A percentile compares a stretch with the other conserved stretches of the same genome.
Conservation (phyloP, 108 stramenopile species). For the Aurantiochytrium sp. region DNA sequence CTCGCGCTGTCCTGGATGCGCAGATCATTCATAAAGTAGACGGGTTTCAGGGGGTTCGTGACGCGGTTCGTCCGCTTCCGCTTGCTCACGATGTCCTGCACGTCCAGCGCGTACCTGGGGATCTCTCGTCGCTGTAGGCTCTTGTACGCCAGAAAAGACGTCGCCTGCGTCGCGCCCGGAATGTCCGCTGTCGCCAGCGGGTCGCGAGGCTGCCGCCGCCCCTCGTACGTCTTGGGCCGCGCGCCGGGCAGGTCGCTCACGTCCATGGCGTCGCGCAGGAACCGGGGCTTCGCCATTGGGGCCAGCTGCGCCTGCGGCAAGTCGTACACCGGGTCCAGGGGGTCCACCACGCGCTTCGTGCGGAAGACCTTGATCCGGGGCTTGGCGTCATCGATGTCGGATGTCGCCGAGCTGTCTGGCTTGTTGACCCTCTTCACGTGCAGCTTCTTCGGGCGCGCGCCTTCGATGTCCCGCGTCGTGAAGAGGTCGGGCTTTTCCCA, state of each 20-base stretch:
- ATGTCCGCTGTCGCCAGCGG: neutral
- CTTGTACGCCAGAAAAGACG: neutral
- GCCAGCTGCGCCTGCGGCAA: neutral
- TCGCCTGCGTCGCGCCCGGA: constrained; percentile 2
- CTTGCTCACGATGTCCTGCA: neutral
- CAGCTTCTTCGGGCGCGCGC: neutral
- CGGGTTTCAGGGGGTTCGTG: neutral
- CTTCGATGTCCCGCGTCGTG: constrained; percentile 2
- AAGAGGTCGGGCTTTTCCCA: neutral
- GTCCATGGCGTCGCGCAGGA: neutral
- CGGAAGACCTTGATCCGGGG: neutral
- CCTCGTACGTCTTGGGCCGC: neutral
- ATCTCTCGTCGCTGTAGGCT: neutral
- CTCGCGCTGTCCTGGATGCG: neutral
- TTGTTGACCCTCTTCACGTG: neutral
- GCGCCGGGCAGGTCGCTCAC: constrained; percentile 15
- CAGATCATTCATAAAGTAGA: neutral
- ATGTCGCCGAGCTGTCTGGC: neutral
- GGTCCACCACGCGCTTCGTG: constrained; percentile 12
- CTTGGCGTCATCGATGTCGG: neutral
- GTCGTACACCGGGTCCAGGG: neutral
- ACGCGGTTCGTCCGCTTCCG: neutral
- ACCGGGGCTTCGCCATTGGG: neutral
- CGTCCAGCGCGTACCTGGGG: neutral
- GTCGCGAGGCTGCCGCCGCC: neutral